Evolutionary conservation across 176 grass and related monocot genomes (phyloP).

Genomic region (Otatea glauca): DNA sequence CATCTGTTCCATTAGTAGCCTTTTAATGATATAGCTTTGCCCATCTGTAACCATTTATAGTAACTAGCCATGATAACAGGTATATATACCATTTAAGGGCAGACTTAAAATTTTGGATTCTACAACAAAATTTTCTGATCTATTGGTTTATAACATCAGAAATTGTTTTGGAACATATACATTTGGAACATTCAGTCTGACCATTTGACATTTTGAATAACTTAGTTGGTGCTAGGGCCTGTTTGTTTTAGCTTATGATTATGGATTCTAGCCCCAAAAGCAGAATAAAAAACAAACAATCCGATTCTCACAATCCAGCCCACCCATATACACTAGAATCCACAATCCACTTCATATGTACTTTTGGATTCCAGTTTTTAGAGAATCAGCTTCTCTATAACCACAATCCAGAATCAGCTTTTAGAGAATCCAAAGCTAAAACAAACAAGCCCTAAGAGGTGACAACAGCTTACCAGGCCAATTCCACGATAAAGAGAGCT

Average conservation of each 20-base stretch:
- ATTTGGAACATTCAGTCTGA: conserved; percentile 16
- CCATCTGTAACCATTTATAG: conserved; percentile 1
- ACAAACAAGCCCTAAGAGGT: too few relatives aligned
- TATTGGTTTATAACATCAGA: conserved; percentile 34
- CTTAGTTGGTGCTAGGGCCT: conserved; percentile 9
- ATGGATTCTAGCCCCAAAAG: too few relatives aligned
- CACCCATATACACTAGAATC: too few relatives aligned
- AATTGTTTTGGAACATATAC: conserved; percentile 4
- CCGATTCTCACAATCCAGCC: too few relatives aligned
- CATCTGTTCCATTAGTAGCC: not conserved
- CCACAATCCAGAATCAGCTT: too few relatives aligned
- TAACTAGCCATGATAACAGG: conserved; percentile 12
- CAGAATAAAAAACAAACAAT: too few relatives aligned
- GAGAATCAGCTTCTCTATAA: too few relatives aligned
- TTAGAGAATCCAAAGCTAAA: too few relatives aligned
- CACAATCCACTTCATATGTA: too few relatives aligned
- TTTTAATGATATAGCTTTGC: not conserved
- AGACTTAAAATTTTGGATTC: not conserved
- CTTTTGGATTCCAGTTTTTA: too few relatives aligned
- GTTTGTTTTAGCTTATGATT: too few relatives aligned
- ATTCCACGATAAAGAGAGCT: conserved; percentile 93
- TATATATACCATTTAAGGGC: not conserved
- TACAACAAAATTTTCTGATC: not conserved
- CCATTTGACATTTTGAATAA: conserved; percentile 22
- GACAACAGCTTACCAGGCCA: conserved; percentile 76